These are phyloP conservation scores for Suillus hirtellus DNA, from an alignment of 768 basidiomycete species.

Conservation along the genomic window DNA sequence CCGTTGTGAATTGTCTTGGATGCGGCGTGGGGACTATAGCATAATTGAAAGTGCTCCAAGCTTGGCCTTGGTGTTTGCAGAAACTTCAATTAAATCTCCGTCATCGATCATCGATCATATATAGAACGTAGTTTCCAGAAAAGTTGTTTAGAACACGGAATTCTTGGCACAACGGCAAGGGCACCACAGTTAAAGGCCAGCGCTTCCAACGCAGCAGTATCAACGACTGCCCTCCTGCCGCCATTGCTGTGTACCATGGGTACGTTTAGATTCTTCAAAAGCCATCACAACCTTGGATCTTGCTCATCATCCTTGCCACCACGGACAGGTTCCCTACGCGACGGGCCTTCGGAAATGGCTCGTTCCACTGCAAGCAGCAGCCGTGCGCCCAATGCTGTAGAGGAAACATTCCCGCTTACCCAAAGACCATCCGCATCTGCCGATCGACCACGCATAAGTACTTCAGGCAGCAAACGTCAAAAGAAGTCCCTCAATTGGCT, in stretches of 20 bases:
- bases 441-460: not conserved
- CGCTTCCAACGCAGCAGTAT: not conserved
- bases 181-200: not conserved
- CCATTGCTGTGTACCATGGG: not conserved
- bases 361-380: not conserved
- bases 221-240: not conserved
- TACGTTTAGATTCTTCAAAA: not conserved
- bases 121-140: constrained; percentile 2
- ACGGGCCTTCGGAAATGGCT: not conserved
- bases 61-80: not conserved
- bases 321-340: not conserved
- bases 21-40: not conserved
- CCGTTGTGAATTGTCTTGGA: not conserved
- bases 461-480: not conserved
- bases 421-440: not conserved
- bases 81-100: not conserved
- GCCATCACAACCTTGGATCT: not conserved
- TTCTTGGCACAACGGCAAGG: not conserved
- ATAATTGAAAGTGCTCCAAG: not conserved
- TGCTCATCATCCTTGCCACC: not conserved
- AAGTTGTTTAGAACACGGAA: not conserved
- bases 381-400: not conserved
- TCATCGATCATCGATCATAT: not conserved
- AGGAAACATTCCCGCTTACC: not conserved
- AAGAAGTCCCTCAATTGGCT: not conserved